phyloP scores from a whole-genome alignment of 2,329 filamentous ascomycete genomes.

The Cylindrodendrum hubeiense region DNA sequence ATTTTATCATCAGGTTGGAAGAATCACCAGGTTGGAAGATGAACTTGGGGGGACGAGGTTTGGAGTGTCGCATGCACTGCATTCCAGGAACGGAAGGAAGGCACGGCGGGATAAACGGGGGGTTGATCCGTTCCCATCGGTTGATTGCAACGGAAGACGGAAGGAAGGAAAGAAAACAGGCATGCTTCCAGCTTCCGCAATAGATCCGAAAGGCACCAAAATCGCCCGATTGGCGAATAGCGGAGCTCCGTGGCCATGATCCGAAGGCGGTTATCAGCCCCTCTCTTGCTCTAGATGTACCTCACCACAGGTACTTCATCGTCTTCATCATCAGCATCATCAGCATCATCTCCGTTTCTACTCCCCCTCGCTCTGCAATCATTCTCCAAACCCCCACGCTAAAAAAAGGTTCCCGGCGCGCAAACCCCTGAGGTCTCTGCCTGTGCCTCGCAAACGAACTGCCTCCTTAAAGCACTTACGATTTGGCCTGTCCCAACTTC shows the following conservation, averaged over 20 bases:
- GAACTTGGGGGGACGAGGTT: neutral
- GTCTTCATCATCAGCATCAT: neutral
- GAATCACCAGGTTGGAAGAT: neutral
- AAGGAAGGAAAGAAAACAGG: constrained; percentile 30
- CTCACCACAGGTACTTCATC: neutral
- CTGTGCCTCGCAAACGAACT: neutral
- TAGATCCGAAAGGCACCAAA: constrained; percentile 23
- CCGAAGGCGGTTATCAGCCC: neutral
- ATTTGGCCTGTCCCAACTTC: neutral
- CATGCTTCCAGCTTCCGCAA: constrained; percentile 18
- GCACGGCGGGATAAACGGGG: constrained; percentile 1
- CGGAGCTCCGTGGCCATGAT: constrained; percentile 13
- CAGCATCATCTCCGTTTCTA: neutral
- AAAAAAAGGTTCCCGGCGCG: constrained; percentile 5
- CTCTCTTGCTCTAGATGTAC: neutral
- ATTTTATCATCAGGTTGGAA: neutral
- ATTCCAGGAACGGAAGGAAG: neutral
- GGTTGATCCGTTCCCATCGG: constrained; percentile 16
- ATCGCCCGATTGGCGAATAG: constrained; percentile 34
- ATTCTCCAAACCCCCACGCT: neutral
- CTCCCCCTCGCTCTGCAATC: neutral
- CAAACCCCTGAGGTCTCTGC: neutral
- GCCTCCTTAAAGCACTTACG: constrained; percentile 2
- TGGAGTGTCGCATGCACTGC: neutral
- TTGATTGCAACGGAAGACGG: constrained; percentile 23